Percentiles rank a stretch among this genome's conserved stretches.
Evolutionary conservation across 305 asterid species (phyloP).

Genomic region (Salvia sclarea): DNA sequence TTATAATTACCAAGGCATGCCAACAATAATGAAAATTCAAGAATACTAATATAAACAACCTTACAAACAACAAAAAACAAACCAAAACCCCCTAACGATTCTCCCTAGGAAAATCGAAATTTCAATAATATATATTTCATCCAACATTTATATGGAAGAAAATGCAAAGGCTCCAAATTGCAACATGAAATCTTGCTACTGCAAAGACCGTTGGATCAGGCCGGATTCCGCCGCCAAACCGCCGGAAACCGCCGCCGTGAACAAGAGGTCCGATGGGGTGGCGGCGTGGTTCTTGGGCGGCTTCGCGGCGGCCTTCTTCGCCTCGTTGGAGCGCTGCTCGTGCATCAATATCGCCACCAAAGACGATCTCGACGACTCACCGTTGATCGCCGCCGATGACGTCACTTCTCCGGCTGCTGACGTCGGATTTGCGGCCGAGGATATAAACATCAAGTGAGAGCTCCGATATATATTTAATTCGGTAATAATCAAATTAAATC

Average conservation of each 20-base stretch:
- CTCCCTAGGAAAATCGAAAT: conserved; percentile 17
- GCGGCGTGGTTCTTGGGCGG: conserved; percentile 42
- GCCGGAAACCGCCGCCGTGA: conserved; percentile 29
- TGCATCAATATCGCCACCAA: conserved; percentile 50
- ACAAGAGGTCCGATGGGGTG: conserved; percentile 39
- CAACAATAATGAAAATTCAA: conserved; percentile 32
- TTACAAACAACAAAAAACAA: conserved; percentile 26
- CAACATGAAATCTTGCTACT: conserved; percentile 38
- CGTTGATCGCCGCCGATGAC: conserved; percentile 35
- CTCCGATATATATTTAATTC: background rate
- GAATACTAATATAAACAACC: conserved; percentile 16
- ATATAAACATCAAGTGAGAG: conserved; percentile 23
- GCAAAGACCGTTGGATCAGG: conserved; percentile 24
- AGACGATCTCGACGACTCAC: conserved; percentile 46
- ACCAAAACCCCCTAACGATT: conserved; percentile 25
- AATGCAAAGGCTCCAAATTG: conserved; percentile 18
- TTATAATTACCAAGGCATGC: conserved; percentile 33
- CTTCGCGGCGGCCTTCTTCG: conserved; percentile 43
- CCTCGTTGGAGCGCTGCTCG: conserved; percentile 50
- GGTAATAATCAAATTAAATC: conserved; percentile 20
- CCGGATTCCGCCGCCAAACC: conserved; percentile 22
- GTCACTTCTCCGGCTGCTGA: conserved; percentile 27
- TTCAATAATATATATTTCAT: background rate
- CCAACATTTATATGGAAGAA: conserved; percentile 25
- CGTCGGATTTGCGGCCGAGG: conserved; percentile 7